Base-by-base conservation (phyloP, 2,329 filamentous ascomycete genomes). In the Phoma sp. region DNA sequence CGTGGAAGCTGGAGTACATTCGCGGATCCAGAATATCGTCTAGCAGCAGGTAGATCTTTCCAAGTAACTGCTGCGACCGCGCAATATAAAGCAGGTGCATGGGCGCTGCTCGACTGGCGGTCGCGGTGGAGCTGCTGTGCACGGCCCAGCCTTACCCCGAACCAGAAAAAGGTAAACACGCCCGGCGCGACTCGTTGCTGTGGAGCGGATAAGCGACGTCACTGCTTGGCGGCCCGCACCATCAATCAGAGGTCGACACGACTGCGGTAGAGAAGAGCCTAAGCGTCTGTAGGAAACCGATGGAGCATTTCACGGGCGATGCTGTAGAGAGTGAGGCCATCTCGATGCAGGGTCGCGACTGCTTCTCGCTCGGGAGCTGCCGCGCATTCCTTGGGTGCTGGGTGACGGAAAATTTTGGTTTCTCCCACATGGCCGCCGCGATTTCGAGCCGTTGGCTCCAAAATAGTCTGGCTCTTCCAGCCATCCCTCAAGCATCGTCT, bases 1-100 rank as follows among this genome's bases (percentile, higher is more conserved):
- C 67, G 63, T 71, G 65, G 40, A 72, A 50, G 37, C 59, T 61
- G 36, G 67, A 56, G 51, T 64, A 74, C 65, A 75, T 70, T 57
- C 62, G 62, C 15, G 55, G 50, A 53, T 72, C 68, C 63, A 74
- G 59, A 38, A 60, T 54, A 32, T 60, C 49, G 57, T 71, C 57
- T 25, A 74, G 51, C 48, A 70, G 60, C 25, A 48, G 48, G 52
- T 58, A 70, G 47, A 68, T 48, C 43, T 62, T 43, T n/a, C 65
- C 47, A 43, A 62, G 58, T 40, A 65, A 56, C 50, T 68, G 65
- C 38, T 64, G 64, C 63, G 63, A 66, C 55, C 66, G 61, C 39
- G 63, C 57, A 40, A 65, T 69, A 67, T 71, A 58, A 53, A 72
- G 57, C 50, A 68, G 62, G 63, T 70, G 67, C 71, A 73, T 74